These are phyloP conservation scores for Aspergillus wentii DNA, from an alignment of 495 filamentous ascomycete species.

Conservation along the genomic window DNA sequence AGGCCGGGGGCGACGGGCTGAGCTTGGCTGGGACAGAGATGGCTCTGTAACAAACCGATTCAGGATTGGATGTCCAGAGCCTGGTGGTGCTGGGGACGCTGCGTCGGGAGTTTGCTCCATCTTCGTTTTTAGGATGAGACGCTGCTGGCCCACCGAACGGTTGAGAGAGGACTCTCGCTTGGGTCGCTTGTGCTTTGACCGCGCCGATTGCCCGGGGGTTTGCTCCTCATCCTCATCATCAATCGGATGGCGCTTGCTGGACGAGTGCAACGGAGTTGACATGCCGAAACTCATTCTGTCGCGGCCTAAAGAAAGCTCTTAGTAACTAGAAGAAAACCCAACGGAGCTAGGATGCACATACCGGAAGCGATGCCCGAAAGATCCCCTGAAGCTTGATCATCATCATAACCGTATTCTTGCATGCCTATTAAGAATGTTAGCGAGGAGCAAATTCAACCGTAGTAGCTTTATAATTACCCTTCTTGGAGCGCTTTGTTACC, in stretches of 20 bases:
- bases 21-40: slow-evolving; percentile 22
- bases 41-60: slow-evolving; percentile 42
- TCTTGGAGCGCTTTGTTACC: slow-evolving; percentile 53
- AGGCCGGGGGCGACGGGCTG: slow-evolving; percentile 64
- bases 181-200: slow-evolving; percentile 28
- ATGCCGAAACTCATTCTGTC: slow-evolving; percentile 30
- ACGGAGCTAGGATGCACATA: slow-evolving; percentile 1
- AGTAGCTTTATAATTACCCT: slow-evolving; percentile 36
- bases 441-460: slow-evolving; percentile 3
- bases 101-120: slow-evolving; percentile 43
- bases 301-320: slow-evolving; percentile 5
- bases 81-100: slow-evolving; percentile 45
- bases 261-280: slow-evolving; percentile 39
- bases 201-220: slow-evolving; percentile 28
- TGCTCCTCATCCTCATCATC: slow-evolving; percentile 35
- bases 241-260: slow-evolving; percentile 25
- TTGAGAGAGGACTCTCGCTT: slow-evolving; percentile 36
- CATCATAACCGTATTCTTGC: slow-evolving; percentile 32
- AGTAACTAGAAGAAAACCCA: neutral
- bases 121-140: slow-evolving; percentile 45
- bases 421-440: slow-evolving; percentile 1
- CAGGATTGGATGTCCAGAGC: slow-evolving; percentile 42
- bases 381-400: slow-evolving; percentile 29
- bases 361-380: slow-evolving; percentile 24
- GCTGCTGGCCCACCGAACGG: slow-evolving; percentile 33